phyloP scores from a whole-genome alignment of 1,284 basidiomycete species.

The Polyporus tsugae region DNA sequence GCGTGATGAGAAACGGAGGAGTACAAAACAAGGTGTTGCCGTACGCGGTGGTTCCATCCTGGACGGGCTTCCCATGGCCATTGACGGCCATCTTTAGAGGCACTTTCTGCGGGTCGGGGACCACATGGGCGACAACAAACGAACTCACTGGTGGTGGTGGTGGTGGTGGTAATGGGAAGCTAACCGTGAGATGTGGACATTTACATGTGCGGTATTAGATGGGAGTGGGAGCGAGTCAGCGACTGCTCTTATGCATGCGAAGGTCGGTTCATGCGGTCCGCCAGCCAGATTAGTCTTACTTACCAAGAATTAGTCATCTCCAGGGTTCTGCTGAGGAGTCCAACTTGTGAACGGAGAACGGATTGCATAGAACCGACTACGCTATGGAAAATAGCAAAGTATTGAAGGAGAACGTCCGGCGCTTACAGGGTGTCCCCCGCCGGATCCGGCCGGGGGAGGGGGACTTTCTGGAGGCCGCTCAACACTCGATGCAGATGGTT shows the following conservation, averaged over 20 bases:
- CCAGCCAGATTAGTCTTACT: background rate
- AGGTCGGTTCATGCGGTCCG: background rate
- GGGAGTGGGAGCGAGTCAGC: background rate
- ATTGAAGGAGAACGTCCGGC: no score
- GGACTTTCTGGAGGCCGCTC: no score
- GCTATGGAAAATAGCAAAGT: no score
- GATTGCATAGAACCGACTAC: no score
- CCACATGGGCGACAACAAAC: constrained; percentile 71
- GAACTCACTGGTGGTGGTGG: constrained; percentile 44
- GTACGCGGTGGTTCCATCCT: constrained; percentile 79
- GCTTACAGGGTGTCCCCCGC: no score
- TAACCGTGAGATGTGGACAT: constrained; percentile 9
- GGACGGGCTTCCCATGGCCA: constrained; percentile 67
- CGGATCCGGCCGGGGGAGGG: no score
- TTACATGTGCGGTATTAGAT: constrained; percentile 8
- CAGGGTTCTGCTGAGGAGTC: background rate
- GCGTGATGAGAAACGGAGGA: constrained; percentile 22
- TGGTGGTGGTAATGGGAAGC: background rate
- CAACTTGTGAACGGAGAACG: no score
- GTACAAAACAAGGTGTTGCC: constrained; percentile 41
- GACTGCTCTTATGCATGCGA: constrained; percentile 13
- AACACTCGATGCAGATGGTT: no score
- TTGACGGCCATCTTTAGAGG: constrained; percentile 75
- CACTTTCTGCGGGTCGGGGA: constrained; percentile 77
- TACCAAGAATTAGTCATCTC: background rate